These are phyloP conservation scores for Fusarium sp. DNA, from an alignment of 2,329 filamentous ascomycete species.

Conservation along the genomic window DNA sequence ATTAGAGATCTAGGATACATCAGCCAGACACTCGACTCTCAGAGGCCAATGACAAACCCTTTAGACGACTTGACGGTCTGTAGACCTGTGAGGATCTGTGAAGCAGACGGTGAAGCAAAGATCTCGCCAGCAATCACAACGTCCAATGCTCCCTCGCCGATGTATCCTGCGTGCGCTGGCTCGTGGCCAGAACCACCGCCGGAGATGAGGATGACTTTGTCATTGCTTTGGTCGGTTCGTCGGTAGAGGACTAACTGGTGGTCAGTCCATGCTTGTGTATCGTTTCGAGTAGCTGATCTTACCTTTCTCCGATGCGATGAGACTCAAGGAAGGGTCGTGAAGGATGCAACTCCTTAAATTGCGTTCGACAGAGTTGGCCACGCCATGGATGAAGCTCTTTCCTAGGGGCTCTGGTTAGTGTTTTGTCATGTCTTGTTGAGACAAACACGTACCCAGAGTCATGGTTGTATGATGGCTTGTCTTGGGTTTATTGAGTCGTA, in stretches of 20 bases:
- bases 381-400: constrained; percentile 41
- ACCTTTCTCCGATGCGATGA: constrained; percentile 38
- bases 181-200: constrained; percentile 42
- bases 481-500: background rate
- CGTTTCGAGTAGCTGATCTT: background rate
- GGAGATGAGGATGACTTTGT: constrained; percentile 38
- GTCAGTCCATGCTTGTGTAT: background rate
- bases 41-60: background rate
- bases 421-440: background rate
- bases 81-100: constrained; percentile 38
- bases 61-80: constrained; percentile 35
- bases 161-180: constrained; percentile 41
- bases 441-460: constrained; percentile 33
- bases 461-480: constrained; percentile 16
- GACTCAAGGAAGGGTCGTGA: constrained; percentile 35
- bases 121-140: constrained; percentile 40
- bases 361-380: constrained; percentile 33
- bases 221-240: constrained; percentile 12
- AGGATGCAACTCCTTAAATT: constrained; percentile 40
- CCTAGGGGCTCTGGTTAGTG: constrained; percentile 8
- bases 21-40: background rate
- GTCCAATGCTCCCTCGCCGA: constrained; percentile 39
- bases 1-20: constrained; percentile 28
- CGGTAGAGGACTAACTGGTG: constrained; percentile 33
- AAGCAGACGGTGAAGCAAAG: constrained; percentile 41